Percentiles rank a stretch among this genome's conserved stretches.
These are phyloP conservation scores for Saturnispora sanitii DNA, from an alignment of 805 yeast genomes.

Conservation along the genomic window DNA sequence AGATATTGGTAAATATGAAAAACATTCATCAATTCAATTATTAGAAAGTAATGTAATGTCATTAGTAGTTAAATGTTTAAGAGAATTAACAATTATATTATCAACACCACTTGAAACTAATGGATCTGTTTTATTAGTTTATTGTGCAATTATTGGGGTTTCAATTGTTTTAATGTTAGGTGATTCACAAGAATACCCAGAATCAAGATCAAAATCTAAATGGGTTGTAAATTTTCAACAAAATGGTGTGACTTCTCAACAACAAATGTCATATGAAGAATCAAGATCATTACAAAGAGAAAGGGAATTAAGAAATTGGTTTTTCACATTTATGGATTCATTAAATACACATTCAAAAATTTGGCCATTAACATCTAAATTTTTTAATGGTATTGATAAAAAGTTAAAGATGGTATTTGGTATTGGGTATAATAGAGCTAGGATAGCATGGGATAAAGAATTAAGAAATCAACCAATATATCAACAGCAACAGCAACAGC, in stretches of 20 bases:
- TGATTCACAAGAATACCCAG: slow-evolving; percentile 1
- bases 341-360: neutral
- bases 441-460: slow-evolving; percentile 3
- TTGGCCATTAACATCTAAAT: slow-evolving; percentile 2
- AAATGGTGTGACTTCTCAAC: neutral
- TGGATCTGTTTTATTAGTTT: slow-evolving; percentile 38
- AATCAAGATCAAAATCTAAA: neutral
- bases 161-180: slow-evolving; percentile 6
- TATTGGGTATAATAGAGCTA: slow-evolving; percentile 5
- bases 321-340: slow-evolving; percentile 3
- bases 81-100: slow-evolving; percentile 33
- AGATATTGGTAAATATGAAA: neutral
- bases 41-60: slow-evolving; percentile 7
- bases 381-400: slow-evolving; percentile 1
- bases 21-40: slow-evolving; percentile 26
- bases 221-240: slow-evolving; percentile 3
- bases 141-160: slow-evolving; percentile 23
- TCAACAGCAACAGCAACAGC: too few species aligned
- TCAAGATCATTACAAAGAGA: slow-evolving; percentile 3
- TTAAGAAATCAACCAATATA: too few species aligned
- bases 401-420: slow-evolving; percentile 4
- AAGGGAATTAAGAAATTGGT: slow-evolving; percentile 5
- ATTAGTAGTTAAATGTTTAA: slow-evolving; percentile 32
- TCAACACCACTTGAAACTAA: slow-evolving; percentile 29
- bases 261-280: too few species aligned